Conservation (phyloP, 768 basidiomycete species). For the Boletales sp. region DNA sequence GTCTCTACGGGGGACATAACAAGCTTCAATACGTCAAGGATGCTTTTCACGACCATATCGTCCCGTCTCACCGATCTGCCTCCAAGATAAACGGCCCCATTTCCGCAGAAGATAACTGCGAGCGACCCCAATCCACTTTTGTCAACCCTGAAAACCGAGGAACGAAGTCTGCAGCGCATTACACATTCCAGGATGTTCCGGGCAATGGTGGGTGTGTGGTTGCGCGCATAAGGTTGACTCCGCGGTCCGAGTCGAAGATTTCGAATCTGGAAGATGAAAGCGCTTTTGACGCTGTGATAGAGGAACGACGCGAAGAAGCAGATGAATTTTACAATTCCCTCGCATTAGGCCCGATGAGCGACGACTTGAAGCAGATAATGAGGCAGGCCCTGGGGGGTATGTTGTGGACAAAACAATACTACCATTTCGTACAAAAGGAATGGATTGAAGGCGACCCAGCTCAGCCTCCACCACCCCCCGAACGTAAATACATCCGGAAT, state of each 20-base stretch:
- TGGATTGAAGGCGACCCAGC: slow-evolving; percentile 96
- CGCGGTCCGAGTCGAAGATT: slow-evolving; percentile 69
- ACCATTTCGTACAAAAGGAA: slow-evolving; percentile 92
- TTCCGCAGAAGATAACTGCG: background rate
- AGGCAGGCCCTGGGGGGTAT: slow-evolving; percentile 94
- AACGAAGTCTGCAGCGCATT: slow-evolving; percentile 93
- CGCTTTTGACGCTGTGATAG: slow-evolving; percentile 82
- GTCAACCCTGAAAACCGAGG: slow-evolving; percentile 85
- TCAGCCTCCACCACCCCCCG: slow-evolving; percentile 91
- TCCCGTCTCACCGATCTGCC: slow-evolving; percentile 72
- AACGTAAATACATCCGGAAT: slow-evolving; percentile 82
- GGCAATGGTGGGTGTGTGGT: slow-evolving; percentile 92
- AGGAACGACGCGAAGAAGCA: slow-evolving; percentile 88
- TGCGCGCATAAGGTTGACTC: slow-evolving; percentile 90
- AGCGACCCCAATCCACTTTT: slow-evolving; percentile 35
- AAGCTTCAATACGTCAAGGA: slow-evolving; percentile 85
- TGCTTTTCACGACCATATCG: slow-evolving; percentile 97
- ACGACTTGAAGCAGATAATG: slow-evolving; percentile 95
- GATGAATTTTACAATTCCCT: slow-evolving; percentile 92
- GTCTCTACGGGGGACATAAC: slow-evolving; percentile 89
- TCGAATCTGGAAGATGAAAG: slow-evolving; percentile 83
- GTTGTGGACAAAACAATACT: slow-evolving; percentile 99
- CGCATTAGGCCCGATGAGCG: slow-evolving; percentile 78
- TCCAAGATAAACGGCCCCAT: slow-evolving; percentile 33
- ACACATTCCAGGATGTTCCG: slow-evolving; percentile 82